Conservation (phyloP, 1,139 yeast genomes). For the Geotrichum reessii region DNA sequence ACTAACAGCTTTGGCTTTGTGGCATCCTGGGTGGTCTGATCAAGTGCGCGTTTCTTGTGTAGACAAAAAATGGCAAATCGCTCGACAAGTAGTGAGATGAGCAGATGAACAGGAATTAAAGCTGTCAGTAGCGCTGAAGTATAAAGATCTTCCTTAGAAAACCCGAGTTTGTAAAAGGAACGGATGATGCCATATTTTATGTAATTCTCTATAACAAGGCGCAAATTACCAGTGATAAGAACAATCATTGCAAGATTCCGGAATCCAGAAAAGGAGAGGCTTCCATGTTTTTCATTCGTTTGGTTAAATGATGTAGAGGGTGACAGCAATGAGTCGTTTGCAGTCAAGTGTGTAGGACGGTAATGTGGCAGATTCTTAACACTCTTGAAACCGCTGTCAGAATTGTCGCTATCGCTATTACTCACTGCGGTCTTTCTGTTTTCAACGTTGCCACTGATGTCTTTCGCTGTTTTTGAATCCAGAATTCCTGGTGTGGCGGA, state of each 20-base stretch:
- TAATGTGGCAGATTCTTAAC: conserved; percentile 23
- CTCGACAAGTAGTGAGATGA: conserved; percentile 38
- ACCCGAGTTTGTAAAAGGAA: conserved; percentile 34
- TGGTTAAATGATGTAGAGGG: conserved; percentile 15
- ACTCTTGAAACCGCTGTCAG: too few relatives aligned
- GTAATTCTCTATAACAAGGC: conserved; percentile 39
- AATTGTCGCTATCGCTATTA: not conserved
- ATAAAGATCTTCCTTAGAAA: conserved; percentile 32
- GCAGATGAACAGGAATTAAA: conserved; percentile 36
- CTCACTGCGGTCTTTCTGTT: not conserved
- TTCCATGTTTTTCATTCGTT: conserved; percentile 3
- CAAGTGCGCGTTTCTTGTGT: conserved; percentile 2
- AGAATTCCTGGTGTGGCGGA: not conserved
- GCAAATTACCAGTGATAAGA: conserved; percentile 37
- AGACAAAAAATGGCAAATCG: conserved; percentile 25
- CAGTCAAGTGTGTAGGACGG: conserved; percentile 23
- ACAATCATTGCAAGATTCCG: conserved; percentile 39
- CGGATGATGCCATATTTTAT: conserved; percentile 35
- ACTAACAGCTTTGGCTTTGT: not conserved
- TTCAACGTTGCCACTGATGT: not conserved
- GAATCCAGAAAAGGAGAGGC: conserved; percentile 37
- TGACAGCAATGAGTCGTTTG: conserved; percentile 25
- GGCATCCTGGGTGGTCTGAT: not conserved
- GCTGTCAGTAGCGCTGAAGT: conserved; percentile 29
- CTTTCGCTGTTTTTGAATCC: not conserved